These are phyloP conservation scores for Macrolepiota dolichaula DNA, from an alignment of 768 basidiomycete genomes.

Conservation along the genomic window DNA sequence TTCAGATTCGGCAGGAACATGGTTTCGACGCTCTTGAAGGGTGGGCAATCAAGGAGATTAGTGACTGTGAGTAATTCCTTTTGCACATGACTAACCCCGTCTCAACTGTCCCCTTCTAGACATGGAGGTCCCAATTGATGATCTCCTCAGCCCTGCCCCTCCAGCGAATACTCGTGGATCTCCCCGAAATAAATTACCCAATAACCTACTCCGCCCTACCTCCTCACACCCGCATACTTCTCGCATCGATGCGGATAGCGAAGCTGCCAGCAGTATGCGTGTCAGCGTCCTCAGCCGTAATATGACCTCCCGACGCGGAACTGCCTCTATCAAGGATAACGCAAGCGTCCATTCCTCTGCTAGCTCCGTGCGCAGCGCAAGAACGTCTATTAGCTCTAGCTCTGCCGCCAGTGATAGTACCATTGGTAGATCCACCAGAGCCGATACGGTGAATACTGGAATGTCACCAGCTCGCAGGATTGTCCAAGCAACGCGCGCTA, in stretches of 20 bases:
- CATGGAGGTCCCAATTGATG: constrained; percentile 76
- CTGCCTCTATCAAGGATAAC: background rate
- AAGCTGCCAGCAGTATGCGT: constrained; percentile 41
- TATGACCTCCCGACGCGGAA: constrained; percentile 7
- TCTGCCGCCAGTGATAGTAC: constrained; percentile 13
- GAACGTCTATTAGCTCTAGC: background rate
- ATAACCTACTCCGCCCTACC: constrained; percentile 22
- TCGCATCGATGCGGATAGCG: constrained; percentile 37
- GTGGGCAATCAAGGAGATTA: constrained; percentile 89
- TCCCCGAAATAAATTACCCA: constrained; percentile 14
- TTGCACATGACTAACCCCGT: background rate
- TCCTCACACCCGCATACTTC: constrained; percentile 30
- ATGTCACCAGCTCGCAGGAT: constrained; percentile 28
- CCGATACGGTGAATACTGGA: constrained; percentile 16
- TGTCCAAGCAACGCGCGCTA: constrained; percentile 21
- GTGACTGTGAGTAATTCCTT: constrained; percentile 56
- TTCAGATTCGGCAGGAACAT: constrained; percentile 66
- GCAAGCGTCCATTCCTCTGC: constrained; percentile 7
- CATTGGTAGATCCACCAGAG: constrained; percentile 1
- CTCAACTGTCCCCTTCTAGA: constrained; percentile 37
- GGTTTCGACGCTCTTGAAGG: constrained; percentile 82
- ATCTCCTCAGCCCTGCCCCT: constrained; percentile 53
- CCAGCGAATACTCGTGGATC: background rate
- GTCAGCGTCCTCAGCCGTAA: constrained; percentile 38
- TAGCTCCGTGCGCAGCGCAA: constrained; percentile 14